Base-by-base conservation (phyloP, 495 filamentous ascomycete species). In the Penicillium subrubescens region DNA sequence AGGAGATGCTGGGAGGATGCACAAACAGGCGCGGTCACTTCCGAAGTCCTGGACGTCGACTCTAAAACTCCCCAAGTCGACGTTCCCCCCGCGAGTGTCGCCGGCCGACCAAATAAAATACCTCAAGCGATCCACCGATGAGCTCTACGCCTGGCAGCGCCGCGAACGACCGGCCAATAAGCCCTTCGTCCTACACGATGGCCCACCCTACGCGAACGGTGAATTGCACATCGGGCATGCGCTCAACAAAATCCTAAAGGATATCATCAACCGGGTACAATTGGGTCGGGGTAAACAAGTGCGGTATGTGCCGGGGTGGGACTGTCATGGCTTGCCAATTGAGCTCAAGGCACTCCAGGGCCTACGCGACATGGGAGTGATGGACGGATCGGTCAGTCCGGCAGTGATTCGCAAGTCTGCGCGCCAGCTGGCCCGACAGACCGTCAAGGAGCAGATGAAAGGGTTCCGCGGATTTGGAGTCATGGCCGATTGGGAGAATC, bases 251-350 rank as follows among this genome's bases (percentile, higher is more conserved):
- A 90, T 98, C 61, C 78, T 97, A 54, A 99, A 99, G 82, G 95
- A 99, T 73, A 90, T 97, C 55, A 89, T 97, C 57, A 84, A 90
- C 67, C 86, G 95, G 43, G 86, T 89, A 66, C 87, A 97, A 75
- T 77, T 98, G 53, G 86, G 89, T 48, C 81, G 87, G 68, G 94
- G 94, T 39, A 89, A 88, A 71, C 81, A 86, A 46, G 86, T 98
- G 35, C 83, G 88, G n/a, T 99, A 94, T 73, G 82, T 94, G 5
- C 95, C 95, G 5, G 96, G 95, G 34, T 99, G 96, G 96, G 95
- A 99, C 75, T 99, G 95, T 69, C 95, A 99, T 81, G 95, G 95
- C 7, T 82, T 99, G 57, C 95, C 95, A 8, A 99, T 99, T 77
- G 95, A 99, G 82, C 81, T 98, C 44, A 97, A 97, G 76, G 95